A percentile compares a stretch with the other conserved stretches of the same genome.
Evolutionary conservation across 345 rosid genomes (phyloP).

Genomic region (Cardamine chenopodiifolia): DNA sequence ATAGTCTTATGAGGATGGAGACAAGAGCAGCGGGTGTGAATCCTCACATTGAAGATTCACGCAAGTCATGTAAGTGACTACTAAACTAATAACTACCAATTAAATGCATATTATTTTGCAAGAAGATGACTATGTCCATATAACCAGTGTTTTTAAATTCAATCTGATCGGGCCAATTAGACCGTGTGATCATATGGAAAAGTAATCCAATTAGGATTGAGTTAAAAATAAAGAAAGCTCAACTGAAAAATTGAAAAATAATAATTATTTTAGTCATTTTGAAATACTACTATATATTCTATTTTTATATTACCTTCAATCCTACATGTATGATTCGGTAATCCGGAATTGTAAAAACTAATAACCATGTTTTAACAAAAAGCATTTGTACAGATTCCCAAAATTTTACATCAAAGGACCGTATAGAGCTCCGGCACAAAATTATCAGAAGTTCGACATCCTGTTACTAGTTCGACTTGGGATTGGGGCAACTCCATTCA

Average conservation of each 20-base stretch:
- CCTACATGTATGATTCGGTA: neutral
- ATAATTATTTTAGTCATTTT: neutral
- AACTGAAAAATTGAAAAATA: no score
- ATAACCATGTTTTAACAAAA: neutral
- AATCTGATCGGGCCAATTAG: neutral
- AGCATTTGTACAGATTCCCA: conserved; percentile 60
- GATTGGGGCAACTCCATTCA: conserved; percentile 95
- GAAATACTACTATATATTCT: neutral
- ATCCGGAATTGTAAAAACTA: neutral
- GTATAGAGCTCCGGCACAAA: conserved; percentile 95
- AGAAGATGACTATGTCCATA: neutral
- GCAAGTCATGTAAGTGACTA: conserved; percentile 54
- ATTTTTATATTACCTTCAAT: neutral
- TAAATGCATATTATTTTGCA: neutral
- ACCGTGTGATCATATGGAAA: neutral
- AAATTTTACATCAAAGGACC: conserved; percentile 81
- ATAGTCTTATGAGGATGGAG: conserved; percentile 67
- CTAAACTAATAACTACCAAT: neutral
- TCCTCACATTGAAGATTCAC: conserved; percentile 50
- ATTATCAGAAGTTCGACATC: conserved; percentile 72
- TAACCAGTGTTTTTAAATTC: neutral
- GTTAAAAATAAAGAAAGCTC: neutral
- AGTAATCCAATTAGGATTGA: neutral
- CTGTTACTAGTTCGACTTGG: conserved; percentile 85
- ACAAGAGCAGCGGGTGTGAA: conserved; percentile 52